A percentile compares a stretch with the other conserved stretches of the same genome.
Conservation (phyloP, 2,329 filamentous ascomycete species). For the Chaetomiaceae sp. region DNA sequence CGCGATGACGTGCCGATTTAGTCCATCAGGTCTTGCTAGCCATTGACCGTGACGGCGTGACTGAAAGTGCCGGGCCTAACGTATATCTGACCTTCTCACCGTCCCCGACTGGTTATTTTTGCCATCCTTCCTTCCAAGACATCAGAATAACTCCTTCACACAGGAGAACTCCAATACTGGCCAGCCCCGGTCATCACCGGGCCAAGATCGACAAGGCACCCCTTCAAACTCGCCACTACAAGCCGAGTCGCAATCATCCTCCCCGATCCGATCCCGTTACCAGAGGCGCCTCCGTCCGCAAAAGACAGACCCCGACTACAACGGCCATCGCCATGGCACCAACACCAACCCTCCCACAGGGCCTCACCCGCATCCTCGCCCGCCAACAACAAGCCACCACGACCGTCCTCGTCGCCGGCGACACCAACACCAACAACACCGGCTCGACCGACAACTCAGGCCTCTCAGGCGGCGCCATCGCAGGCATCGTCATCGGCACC, state of each 20-base stretch:
- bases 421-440: neutral
- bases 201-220: neutral
- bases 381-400: slow-evolving; percentile 17
- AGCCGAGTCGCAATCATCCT: no score
- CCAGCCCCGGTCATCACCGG: neutral
- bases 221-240: no score
- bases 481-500: slow-evolving; percentile 26
- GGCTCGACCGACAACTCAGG: neutral
- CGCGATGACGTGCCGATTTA: neutral
- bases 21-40: no score
- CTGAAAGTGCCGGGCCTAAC: no score
- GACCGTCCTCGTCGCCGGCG: slow-evolving; percentile 17
- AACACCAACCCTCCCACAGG: slow-evolving; percentile 13
- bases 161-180: neutral
- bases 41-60: no score
- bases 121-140: no score
- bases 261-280: no score
- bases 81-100: no score
- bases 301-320: no score
- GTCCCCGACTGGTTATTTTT: no score
- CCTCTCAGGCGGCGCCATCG: slow-evolving; percentile 22
- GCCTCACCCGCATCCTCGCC: slow-evolving; percentile 1
- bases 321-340: slow-evolving; percentile 6
- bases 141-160: neutral
- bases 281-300: no score